phyloP scores from a whole-genome alignment of 2,329 filamentous ascomycete species.

The Trichophyton schoenleinii region DNA sequence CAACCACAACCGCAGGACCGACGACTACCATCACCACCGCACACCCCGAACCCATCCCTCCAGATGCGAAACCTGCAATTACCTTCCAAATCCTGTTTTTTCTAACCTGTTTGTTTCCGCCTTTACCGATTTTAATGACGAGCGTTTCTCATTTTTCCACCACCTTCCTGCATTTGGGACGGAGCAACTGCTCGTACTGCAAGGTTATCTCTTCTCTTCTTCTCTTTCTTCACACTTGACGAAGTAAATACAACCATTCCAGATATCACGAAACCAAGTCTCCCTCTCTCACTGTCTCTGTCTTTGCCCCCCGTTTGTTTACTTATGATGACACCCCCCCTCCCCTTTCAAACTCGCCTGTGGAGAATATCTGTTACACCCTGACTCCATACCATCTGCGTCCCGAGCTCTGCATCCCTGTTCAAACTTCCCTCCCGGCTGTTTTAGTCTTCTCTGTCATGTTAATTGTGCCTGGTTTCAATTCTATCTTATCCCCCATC shows the following conservation, averaged over 20 bases:
- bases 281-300: not conserved
- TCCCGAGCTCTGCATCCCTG: not conserved
- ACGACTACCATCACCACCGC: not conserved
- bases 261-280: not conserved
- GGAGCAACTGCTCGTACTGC: slow-evolving; percentile 5
- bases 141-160: slow-evolving; percentile 3
- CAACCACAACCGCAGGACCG: not conserved
- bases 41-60: not conserved
- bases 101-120: not conserved
- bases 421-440: not conserved
- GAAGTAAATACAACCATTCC: not conserved
- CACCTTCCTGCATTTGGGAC: slow-evolving; percentile 2
- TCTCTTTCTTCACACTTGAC: not conserved
- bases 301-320: not conserved
- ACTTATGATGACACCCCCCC: not conserved
- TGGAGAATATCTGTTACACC: not conserved
- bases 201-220: not conserved
- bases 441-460: not conserved
- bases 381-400: not conserved
- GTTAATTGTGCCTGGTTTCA: not conserved
- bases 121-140: slow-evolving; percentile 5
- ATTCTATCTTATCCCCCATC: not conserved
- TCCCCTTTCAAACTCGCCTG: not conserved
- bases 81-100: not conserved
- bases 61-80: not conserved